phyloP scores from a whole-genome alignment of 2,329 filamentous ascomycete species.

The Trichoderma koningii region DNA sequence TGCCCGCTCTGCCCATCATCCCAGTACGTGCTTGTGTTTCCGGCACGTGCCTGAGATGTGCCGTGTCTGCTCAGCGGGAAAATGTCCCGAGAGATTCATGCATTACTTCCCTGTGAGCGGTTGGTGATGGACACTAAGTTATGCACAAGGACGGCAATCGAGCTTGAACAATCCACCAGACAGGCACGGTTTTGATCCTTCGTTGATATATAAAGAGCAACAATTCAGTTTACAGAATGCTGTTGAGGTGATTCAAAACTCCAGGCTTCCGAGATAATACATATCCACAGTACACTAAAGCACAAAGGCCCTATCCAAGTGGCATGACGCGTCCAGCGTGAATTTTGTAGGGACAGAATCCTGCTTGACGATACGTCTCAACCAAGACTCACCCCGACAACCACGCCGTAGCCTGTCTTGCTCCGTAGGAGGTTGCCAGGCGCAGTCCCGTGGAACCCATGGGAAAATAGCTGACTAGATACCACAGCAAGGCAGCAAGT shows the following conservation, averaged over 20 bases:
- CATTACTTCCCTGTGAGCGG: not conserved
- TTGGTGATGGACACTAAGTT: not conserved
- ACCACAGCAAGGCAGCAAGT: conserved; percentile 82
- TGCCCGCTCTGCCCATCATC: not conserved
- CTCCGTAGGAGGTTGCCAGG: conserved; percentile 83
- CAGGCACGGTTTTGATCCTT: not conserved
- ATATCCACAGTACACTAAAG: conserved; percentile 5
- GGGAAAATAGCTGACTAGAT: conserved; percentile 95
- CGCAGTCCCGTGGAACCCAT: conserved; percentile 91
- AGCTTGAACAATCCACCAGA: not conserved
- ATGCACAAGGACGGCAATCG: not conserved
- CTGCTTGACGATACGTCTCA: not conserved
- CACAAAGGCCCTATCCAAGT: not conserved
- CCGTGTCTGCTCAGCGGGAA: conserved; percentile 2
- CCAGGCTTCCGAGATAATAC: conserved; percentile 2
- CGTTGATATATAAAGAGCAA: not conserved
- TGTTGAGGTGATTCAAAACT: not conserved
- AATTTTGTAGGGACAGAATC: not conserved
- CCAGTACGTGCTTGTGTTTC: conserved; percentile 1
- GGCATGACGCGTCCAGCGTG: not conserved
- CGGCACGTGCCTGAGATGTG: conserved; percentile 23
- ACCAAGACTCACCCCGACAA: conserved; percentile 65
- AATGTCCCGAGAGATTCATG: conserved; percentile 15
- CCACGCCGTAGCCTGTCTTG: conserved; percentile 82
- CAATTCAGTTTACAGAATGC: not conserved